A percentile compares a stretch with the other conserved stretches of the same genome.
These are phyloP conservation scores for Claviceps maximensis DNA, from an alignment of 2,329 filamentous ascomycete genomes.

Conservation along the genomic window DNA sequence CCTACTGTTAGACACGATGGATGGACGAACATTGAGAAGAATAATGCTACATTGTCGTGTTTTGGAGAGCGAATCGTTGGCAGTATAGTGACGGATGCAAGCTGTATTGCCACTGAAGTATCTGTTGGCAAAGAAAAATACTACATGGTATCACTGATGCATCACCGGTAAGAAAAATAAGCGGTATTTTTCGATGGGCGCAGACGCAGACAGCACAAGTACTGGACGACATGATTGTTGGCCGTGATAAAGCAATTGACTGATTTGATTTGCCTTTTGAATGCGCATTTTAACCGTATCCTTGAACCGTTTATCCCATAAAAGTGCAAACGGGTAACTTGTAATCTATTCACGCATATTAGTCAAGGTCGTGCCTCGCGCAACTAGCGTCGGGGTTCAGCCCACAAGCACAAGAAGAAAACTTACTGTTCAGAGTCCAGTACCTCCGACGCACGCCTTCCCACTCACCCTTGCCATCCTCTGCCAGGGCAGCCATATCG, in stretches of 20 bases:
- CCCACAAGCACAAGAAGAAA: background rate
- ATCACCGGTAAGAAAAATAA: background rate
- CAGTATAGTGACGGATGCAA: background rate
- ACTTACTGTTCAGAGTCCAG: constrained; percentile 59
- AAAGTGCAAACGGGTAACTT: constrained; percentile 63
- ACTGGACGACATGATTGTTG: background rate
- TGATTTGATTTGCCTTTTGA: background rate
- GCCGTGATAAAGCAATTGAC: background rate
- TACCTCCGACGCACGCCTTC: constrained; percentile 77
- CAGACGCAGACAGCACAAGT: background rate
- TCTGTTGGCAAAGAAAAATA: background rate
- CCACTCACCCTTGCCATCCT: constrained; percentile 65
- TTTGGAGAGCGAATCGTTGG: background rate
- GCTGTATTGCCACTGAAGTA: background rate
- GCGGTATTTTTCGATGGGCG: background rate
- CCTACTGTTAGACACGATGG: background rate
- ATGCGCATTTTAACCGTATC: background rate
- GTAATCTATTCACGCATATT: constrained; percentile 38
- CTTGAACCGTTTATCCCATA: constrained; percentile 37
- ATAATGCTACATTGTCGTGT: background rate
- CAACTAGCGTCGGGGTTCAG: background rate
- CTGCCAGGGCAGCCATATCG: constrained; percentile 49
- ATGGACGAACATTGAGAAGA: background rate
- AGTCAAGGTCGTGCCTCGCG: background rate
- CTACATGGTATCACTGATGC: background rate